Evolutionary conservation across 148 eudicot species (phyloP).

Genomic region (Chenopodium suecicum): DNA sequence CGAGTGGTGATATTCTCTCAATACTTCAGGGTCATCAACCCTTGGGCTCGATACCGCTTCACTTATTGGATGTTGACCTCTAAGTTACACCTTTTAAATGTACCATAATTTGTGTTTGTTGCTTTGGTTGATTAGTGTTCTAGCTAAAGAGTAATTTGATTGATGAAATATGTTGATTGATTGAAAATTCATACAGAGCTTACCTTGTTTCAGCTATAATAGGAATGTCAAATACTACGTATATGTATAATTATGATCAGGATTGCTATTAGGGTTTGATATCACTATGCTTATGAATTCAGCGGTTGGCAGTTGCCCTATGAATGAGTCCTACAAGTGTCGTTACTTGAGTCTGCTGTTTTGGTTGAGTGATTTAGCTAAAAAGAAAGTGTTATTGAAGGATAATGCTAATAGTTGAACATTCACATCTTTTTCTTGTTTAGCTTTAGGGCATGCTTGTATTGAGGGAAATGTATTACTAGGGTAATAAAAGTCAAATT

Average conservation of each 20-base stretch:
- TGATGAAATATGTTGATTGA: no score
- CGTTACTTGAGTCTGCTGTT: neutral
- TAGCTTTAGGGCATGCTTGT: neutral
- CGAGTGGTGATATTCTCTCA: neutral
- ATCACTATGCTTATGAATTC: neutral
- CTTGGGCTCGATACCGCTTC: neutral
- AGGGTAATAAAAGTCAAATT: no score
- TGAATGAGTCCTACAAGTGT: neutral
- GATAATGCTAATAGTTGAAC: neutral
- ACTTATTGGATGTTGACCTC: no score
- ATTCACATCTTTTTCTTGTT: neutral
- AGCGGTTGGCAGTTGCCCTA: neutral
- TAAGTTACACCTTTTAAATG: no score
- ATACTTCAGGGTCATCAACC: neutral
- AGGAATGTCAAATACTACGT: no score
- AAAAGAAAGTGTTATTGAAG: neutral
- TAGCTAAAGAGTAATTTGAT: no score
- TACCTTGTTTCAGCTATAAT: no score
- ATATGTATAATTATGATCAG: neutral
- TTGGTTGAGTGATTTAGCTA: neutral
- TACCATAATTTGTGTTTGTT: no score
- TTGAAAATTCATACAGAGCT: no score
- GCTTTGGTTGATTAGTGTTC: no score
- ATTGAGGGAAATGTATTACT: no score
- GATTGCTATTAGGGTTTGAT: neutral